Percentiles rank a stretch among this genome's conserved stretches.
Conservation (phyloP, 176 grass and related monocot genomes). For the Carex parvula region DNA sequence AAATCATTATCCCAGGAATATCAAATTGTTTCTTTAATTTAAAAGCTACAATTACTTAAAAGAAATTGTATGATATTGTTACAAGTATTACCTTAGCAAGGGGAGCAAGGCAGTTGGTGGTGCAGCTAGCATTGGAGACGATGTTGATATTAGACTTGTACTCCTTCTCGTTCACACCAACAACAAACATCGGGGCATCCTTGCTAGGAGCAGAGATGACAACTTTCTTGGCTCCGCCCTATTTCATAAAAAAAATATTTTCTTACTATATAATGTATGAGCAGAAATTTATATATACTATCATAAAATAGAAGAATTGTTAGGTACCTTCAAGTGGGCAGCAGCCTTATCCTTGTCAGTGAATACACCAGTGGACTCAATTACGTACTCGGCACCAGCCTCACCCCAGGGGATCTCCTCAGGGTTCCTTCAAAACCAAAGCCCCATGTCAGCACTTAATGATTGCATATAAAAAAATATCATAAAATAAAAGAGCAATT, state of each 20-base stretch:
- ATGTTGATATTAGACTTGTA: slow-evolving; percentile 51
- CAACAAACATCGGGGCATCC: slow-evolving; percentile 66
- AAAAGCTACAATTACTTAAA: background rate
- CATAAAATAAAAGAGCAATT: background rate
- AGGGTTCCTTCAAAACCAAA: slow-evolving; percentile 42
- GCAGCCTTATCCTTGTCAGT: slow-evolving; percentile 70
- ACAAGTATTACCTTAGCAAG: slow-evolving; percentile 47
- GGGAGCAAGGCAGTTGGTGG: slow-evolving; percentile 71
- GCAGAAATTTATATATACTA: background rate
- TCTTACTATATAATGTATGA: background rate
- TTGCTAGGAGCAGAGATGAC: slow-evolving; percentile 68
- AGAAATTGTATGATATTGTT: background rate
- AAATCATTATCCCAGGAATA: background rate
- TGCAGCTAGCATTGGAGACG: slow-evolving; percentile 62
- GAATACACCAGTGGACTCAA: slow-evolving; percentile 65
- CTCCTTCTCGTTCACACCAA: slow-evolving; percentile 53
- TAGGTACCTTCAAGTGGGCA: slow-evolving; percentile 53
- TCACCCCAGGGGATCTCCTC: slow-evolving; percentile 74
- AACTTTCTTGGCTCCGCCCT: slow-evolving; percentile 75
- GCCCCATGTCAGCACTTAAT: background rate
- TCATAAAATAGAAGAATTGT: background rate
- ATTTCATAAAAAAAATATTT: background rate
- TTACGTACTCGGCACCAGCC: slow-evolving; percentile 46
- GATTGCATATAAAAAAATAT: background rate
- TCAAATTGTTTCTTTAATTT: background rate